phyloP scores from a whole-genome alignment of 2,329 filamentous ascomycete genomes.

The Alternaria sp. region DNA sequence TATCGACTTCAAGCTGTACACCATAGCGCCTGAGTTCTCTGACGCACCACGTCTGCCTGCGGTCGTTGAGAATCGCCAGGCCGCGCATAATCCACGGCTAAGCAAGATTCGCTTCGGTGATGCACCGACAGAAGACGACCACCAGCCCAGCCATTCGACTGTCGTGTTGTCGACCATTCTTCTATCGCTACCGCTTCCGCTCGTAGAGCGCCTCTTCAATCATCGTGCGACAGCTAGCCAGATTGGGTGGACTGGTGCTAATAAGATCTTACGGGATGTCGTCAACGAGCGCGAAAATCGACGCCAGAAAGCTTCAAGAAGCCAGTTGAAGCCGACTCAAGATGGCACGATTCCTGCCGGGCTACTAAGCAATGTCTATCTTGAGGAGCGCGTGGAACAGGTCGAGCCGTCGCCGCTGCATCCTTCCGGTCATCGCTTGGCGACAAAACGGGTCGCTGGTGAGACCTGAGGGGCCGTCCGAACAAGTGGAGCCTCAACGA shows the following conservation, averaged over 20 bases:
- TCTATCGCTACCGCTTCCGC: conserved; percentile 72
- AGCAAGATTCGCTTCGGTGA: conserved; percentile 77
- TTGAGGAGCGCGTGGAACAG: conserved; percentile 46
- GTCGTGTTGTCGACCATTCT: conserved; percentile 70
- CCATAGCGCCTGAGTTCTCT: conserved; percentile 55
- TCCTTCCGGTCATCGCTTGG: conserved; percentile 49
- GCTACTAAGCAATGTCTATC: conserved; percentile 40
- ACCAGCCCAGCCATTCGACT: conserved; percentile 51
- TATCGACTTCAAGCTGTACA: conserved; percentile 66
- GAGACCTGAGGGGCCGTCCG: conserved; percentile 12
- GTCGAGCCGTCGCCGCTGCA: conserved; percentile 48
- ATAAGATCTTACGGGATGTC: conserved; percentile 52
- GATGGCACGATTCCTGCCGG: conserved; percentile 27
- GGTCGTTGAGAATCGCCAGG: conserved; percentile 45
- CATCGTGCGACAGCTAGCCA: conserved; percentile 62
- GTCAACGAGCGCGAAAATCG: conserved; percentile 55
- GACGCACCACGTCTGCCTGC: conserved; percentile 59
- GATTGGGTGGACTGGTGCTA: conserved; percentile 51
- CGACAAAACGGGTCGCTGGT: conserved; percentile 22
- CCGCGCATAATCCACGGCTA: conserved; percentile 61
- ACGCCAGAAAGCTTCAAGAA: conserved; percentile 44
- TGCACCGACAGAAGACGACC: conserved; percentile 58
- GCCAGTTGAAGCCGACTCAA: conserved; percentile 32
- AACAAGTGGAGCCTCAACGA: neutral
- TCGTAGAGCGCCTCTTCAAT: conserved; percentile 72